Evolutionary conservation across 306 rosid species (phyloP).

Genomic region (Cicer bijugum): DNA sequence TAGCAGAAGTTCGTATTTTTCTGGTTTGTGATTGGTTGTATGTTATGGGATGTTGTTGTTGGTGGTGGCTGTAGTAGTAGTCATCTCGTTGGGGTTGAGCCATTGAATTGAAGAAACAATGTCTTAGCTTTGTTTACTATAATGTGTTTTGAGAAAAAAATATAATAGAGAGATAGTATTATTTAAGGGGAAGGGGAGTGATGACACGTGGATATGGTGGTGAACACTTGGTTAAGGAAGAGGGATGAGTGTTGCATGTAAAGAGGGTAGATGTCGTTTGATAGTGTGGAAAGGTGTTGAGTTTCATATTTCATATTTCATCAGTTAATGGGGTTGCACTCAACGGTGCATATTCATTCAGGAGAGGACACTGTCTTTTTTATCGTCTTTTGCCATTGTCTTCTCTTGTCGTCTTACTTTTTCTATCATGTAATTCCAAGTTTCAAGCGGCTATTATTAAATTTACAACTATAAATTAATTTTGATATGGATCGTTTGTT

Average conservation of each 20-base stretch:
- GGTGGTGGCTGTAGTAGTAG: constrained; percentile 35
- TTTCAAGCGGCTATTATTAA: too few relatives aligned
- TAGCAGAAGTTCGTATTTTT: constrained; percentile 20
- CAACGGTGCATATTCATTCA: background rate
- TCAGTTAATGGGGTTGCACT: background rate
- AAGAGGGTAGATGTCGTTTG: constrained; percentile 11
- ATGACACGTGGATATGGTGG: background rate
- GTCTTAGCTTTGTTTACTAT: background rate
- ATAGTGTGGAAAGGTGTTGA: background rate
- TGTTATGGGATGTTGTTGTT: background rate
- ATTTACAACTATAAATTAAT: too few relatives aligned
- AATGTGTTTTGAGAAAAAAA: too few relatives aligned
- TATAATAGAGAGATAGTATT: background rate
- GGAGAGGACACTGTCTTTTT: background rate
- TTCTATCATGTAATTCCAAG: too few relatives aligned
- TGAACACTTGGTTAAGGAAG: constrained; percentile 2
- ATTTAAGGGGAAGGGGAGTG: background rate
- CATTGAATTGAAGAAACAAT: constrained; percentile 40
- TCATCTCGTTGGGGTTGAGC: constrained; percentile 37
- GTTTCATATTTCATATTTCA: too few relatives aligned
- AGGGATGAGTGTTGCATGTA: constrained; percentile 1
- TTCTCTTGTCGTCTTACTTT: too few relatives aligned
- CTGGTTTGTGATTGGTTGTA: background rate
- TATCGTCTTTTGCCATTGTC: too few relatives aligned
- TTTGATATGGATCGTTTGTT: too few relatives aligned